These are phyloP conservation scores for Phytopythium oedochilum DNA, from an alignment of 352 stramenopile species.

Conservation along the genomic window DNA sequence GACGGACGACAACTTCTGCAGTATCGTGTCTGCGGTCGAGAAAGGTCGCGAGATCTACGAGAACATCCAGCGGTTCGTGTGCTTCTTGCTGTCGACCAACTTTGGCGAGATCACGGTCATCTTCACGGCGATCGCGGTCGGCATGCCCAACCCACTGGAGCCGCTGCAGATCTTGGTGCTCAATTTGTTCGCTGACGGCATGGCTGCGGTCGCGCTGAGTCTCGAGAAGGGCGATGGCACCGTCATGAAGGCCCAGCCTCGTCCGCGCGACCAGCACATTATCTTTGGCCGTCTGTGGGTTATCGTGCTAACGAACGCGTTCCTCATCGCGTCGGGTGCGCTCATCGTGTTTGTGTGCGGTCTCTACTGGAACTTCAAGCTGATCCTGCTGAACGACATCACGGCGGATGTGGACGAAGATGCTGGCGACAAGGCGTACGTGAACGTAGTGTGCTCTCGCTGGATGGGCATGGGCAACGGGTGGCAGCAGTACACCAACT, in stretches of 20 bases:
- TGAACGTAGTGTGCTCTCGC: constrained; percentile 44
- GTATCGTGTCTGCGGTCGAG: constrained; percentile 95
- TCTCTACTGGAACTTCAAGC: constrained; percentile 70
- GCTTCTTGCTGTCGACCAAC: constrained; percentile 97
- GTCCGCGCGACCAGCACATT: constrained; percentile 52
- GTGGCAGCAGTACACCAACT: constrained; percentile 50
- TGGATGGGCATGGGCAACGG: constrained; percentile 45
- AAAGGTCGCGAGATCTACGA: constrained; percentile 97
- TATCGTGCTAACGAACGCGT: constrained; percentile 57
- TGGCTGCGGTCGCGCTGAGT: constrained; percentile 64
- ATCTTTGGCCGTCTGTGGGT: constrained; percentile 68
- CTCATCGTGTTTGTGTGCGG: constrained; percentile 58
- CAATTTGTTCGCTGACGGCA: constrained; percentile 97
- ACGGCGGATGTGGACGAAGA: constrained; percentile 31
- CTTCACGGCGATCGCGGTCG: constrained; percentile 53
- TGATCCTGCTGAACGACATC: constrained; percentile 53
- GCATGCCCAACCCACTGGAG: constrained; percentile 88
- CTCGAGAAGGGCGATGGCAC: constrained; percentile 67
- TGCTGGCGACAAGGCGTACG: constrained; percentile 28
- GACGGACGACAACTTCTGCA: constrained; percentile 97
- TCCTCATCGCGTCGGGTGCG: constrained; percentile 47
- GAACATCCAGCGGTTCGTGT: constrained; percentile 97
- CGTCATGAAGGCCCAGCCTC: constrained; percentile 57
- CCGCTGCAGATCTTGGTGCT: constrained; percentile 97
- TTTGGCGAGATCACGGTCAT: constrained; percentile 92